Conservation (phyloP, 208 protist species). For the Endotrypanum monterogeii region DNA sequence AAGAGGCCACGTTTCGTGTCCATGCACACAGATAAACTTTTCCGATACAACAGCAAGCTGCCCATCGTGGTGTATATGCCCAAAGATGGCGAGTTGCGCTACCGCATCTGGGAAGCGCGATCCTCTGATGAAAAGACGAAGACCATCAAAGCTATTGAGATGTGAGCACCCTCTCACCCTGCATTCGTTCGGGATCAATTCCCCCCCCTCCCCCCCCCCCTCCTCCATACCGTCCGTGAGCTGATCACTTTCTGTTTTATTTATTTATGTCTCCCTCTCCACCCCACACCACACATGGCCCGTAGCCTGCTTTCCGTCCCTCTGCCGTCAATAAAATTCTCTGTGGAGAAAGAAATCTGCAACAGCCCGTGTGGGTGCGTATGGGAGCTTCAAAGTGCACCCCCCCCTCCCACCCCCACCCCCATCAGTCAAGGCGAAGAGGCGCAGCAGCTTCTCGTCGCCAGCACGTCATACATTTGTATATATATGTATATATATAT, state of each 20-base stretch:
- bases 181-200: too few relatives aligned
- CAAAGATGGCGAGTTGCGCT: slow-evolving; percentile 51
- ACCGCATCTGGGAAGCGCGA: slow-evolving; percentile 45
- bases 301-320: too few relatives aligned
- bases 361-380: neutral
- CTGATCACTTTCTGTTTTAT: neutral
- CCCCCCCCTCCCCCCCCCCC: too few relatives aligned
- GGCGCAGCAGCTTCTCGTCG: too few relatives aligned
- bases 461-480: too few relatives aligned
- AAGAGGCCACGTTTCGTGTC: slow-evolving; percentile 38
- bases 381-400: neutral
- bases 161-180: neutral
- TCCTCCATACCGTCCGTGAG: neutral
- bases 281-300: too few relatives aligned
- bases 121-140: slow-evolving; percentile 6
- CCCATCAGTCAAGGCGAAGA: neutral
- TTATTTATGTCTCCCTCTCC: neutral
- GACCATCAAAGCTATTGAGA: slow-evolving; percentile 6
- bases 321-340: too few relatives aligned
- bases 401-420: neutral
- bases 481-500: too few relatives aligned
- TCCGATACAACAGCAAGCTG: slow-evolving; percentile 61
- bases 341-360: too few relatives aligned
- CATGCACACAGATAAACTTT: slow-evolving; percentile 15
- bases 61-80: slow-evolving; percentile 58